Percentiles rank a stretch among this genome's conserved stretches.
These are phyloP conservation scores for Berkeleyomyces rouxiae DNA, from an alignment of 2,329 filamentous ascomycete genomes.

Conservation along the genomic window DNA sequence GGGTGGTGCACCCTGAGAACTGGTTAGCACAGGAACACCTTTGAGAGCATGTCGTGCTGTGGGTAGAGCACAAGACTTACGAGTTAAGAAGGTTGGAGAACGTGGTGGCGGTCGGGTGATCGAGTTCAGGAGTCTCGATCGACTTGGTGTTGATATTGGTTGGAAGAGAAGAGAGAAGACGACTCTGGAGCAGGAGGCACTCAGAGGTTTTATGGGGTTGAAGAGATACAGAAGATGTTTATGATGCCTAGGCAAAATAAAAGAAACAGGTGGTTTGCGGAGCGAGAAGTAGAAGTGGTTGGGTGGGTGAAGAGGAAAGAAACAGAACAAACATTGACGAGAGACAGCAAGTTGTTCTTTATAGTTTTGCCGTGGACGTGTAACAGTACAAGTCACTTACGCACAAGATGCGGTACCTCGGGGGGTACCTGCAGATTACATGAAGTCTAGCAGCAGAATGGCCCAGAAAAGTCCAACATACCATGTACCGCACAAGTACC, in stretches of 20 bases:
- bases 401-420: background rate
- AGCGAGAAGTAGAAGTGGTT: conserved; percentile 1
- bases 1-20: conserved; percentile 67
- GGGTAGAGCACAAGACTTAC: conserved; percentile 36
- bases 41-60: background rate
- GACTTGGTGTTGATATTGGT: background rate
- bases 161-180: background rate
- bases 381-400: too few species aligned
- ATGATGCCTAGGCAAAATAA: background rate
- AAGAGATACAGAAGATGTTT: background rate
- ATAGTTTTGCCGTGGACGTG: background rate
- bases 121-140: conserved; percentile 13
- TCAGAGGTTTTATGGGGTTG: background rate
- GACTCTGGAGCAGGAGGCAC: conserved; percentile 8
- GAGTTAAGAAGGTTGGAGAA: conserved; percentile 98
- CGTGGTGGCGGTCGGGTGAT: conserved; percentile 36
- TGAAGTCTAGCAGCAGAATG: too few species aligned
- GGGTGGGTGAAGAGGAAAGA: conserved; percentile 6
- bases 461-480: too few species aligned
- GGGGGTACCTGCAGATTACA: background rate
- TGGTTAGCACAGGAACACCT: background rate
- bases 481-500: too few species aligned
- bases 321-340: background rate
- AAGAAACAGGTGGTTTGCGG: background rate
- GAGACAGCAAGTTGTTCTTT: background rate